A percentile compares a stretch with the other conserved stretches of the same genome.
These are phyloP conservation scores for Lactarius vividus DNA, from an alignment of 768 basidiomycete species.

Conservation along the genomic window DNA sequence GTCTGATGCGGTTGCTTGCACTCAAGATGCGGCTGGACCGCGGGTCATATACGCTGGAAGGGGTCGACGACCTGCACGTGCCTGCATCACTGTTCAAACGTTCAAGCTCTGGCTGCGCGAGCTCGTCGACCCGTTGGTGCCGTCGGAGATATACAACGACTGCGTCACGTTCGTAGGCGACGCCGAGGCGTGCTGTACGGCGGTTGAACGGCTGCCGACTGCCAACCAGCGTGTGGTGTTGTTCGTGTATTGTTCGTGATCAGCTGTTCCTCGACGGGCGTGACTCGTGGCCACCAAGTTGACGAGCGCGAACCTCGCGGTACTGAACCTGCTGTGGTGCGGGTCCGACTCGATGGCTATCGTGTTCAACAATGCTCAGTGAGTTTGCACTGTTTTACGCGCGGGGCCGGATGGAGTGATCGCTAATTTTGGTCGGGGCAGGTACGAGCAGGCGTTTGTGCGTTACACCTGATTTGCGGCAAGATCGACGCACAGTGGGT, in stretches of 20 bases:
- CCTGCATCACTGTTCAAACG: constrained; percentile 82
- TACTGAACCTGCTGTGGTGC: constrained; percentile 85
- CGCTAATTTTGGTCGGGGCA: constrained; percentile 30
- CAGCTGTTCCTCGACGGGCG: constrained; percentile 83
- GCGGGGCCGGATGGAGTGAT: not conserved
- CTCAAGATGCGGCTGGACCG: constrained; percentile 87
- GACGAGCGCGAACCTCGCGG: constrained; percentile 88
- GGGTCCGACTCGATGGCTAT: constrained; percentile 84
- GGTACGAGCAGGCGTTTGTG: constrained; percentile 88
- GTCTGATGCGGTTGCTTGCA: constrained; percentile 83
- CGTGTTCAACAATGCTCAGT: constrained; percentile 92
- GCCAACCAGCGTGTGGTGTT: constrained; percentile 78
- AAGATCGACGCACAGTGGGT: constrained; percentile 72
- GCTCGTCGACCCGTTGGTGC: constrained; percentile 87
- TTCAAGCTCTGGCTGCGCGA: constrained; percentile 94
- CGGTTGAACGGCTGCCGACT: constrained; percentile 78
- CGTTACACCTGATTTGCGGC: constrained; percentile 70
- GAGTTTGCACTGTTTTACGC: constrained; percentile 34
- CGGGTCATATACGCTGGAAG: constrained; percentile 87
- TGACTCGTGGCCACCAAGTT: constrained; percentile 73
- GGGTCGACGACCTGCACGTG: constrained; percentile 87
- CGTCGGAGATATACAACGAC: constrained; percentile 88
- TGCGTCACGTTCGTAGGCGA: constrained; percentile 70
- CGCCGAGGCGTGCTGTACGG: constrained; percentile 64
- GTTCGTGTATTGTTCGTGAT: constrained; percentile 72